Evolutionary conservation across 2,329 filamentous ascomycete species (phyloP), one percentile per base, ranked within the genome.

Genomic region (Exophiala phaeomuriformis): DNA sequence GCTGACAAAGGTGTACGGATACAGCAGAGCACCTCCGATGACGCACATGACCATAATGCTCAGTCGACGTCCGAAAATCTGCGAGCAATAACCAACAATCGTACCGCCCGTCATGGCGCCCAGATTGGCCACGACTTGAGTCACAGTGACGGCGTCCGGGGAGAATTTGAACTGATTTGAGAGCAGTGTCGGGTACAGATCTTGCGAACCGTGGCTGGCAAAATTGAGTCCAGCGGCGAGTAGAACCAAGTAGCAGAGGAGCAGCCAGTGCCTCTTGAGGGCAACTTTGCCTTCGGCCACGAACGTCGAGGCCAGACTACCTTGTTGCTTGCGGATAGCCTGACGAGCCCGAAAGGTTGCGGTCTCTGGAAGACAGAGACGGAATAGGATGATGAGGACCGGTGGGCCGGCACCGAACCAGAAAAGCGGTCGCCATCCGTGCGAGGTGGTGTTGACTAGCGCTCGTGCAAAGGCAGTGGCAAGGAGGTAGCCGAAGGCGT

Each of bases 171-270:
- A 81, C 61, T 81, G 61, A 59, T 77, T 86, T 69, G 71, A 63
- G 9, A 82, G 65, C 73, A 83, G 78, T 2, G 79, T 81, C 0
- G 78, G 79, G 59, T 82, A 84, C 1, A 83, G 68, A 67, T 85
- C 81, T 63, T 86, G 82, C 27, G 81, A 85, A 50, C 49, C 48
- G 45, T 52, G 50, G 3, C 39, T 46, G 86, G 93, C 90, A 66
- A 93, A 94, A 71, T 94, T 95, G 75, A 95, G 93, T 3, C 88
- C 88, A 1, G 88, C 85, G 88, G 94, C 94, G 37, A 95, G 75
- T 19, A 95, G 74, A 4, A 95, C 87, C 53, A 95, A 75, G 70
- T 95, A 95, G 35, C 83, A 73, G 52, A 95, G 75, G 2, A 94
- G 70, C 9, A 88, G 60, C 90, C 90, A 95, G 69, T 95, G 88